A percentile compares a stretch with the other conserved stretches of the same genome.
phyloP scores from a whole-genome alignment of 257 asterid genomes.

The Cinchona pubescens region DNA sequence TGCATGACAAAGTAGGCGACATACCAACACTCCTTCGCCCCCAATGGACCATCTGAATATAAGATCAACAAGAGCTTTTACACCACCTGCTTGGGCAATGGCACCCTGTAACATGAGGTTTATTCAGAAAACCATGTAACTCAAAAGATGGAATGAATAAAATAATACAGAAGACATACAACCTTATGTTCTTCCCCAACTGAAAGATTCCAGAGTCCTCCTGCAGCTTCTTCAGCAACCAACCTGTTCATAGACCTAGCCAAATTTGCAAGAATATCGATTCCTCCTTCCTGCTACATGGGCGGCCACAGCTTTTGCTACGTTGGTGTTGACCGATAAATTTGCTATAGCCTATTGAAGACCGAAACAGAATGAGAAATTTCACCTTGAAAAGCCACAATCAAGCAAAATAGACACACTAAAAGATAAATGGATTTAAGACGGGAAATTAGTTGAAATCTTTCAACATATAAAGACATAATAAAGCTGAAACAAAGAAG shows the following conservation, averaged over 20 bases:
- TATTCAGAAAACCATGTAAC: conserved; percentile 10
- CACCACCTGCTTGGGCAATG: conserved; percentile 82
- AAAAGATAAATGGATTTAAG: background rate
- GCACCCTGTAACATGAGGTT: conserved; percentile 48
- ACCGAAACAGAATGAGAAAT: conserved; percentile 9
- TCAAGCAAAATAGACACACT: background rate
- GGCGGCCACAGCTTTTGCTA: conserved; percentile 89
- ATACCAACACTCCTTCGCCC: conserved; percentile 83
- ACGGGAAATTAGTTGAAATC: background rate
- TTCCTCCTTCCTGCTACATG: conserved; percentile 93
- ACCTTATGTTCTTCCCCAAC: conserved; percentile 92
- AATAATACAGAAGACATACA: background rate
- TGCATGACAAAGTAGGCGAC: conserved; percentile 16
- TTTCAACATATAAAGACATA: background rate
- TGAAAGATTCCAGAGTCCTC: conserved; percentile 90
- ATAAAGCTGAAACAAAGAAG: background rate
- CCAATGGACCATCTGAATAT: conserved; percentile 72
- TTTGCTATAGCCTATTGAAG: conserved; percentile 71
- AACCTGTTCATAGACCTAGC: conserved; percentile 70
- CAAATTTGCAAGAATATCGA: conserved; percentile 51
- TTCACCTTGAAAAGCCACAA: conserved; percentile 2
- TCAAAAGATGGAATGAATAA: background rate
- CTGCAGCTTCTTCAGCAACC: conserved; percentile 91
- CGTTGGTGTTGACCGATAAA: conserved; percentile 71
- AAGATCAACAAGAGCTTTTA: conserved; percentile 77